Base-by-base conservation (phyloP, 2,329 filamentous ascomycete genomes). In the Mycosphaerella arachidis region DNA sequence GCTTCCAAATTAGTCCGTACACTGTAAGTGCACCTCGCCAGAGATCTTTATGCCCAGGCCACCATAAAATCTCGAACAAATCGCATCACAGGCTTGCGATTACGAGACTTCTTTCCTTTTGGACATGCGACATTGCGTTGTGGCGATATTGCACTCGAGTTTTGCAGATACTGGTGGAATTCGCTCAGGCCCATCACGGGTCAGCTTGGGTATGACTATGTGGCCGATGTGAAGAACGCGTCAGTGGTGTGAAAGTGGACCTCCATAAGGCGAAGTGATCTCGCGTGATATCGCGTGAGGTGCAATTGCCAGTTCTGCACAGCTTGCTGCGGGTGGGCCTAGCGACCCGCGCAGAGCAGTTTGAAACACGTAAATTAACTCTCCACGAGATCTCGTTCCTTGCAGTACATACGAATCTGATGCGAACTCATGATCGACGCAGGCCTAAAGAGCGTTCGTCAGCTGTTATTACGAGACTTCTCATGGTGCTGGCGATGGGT, bases 221-320 rank as follows among this genome's bases (percentile, higher is more conserved):
- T n/a, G n/a, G n/a, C n/a, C 43, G 43, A 6, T 1, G 2, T 50
- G 4, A n/a, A 27, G 20, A 50, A 50, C 9, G n/a, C n/a, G 40
- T 18, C 40, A 43, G 18, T 18, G 13, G n/a, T 43, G 40, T n/a
- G 13, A n/a, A 16, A 29, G 48, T 31, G 13, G 46, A 57, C 20
- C 55, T 50, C 45, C 33, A 24, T 20, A 56, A 50, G 45, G 54
- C 45, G 54, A 56, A 50, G 35, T 30, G 48, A 48, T 43, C 37
- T 37, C 45, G 45, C 46, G 10, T 27, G 46, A 18, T 4, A 48
- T 27, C 24, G 46, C 20, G 46, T 30, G 46, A 18, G 29, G 29
- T 50, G 46, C 20, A 10, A 50, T 30, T 50, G 46, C 46, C 46
- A 16, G 24, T 50, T 50, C 9, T 13, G 46, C 13, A 29, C 1